A percentile compares a stretch with the other conserved stretches of the same genome.
These are phyloP conservation scores for Orychophragmus violaceus DNA, from an alignment of 345 rosid genomes.

Conservation along the genomic window DNA sequence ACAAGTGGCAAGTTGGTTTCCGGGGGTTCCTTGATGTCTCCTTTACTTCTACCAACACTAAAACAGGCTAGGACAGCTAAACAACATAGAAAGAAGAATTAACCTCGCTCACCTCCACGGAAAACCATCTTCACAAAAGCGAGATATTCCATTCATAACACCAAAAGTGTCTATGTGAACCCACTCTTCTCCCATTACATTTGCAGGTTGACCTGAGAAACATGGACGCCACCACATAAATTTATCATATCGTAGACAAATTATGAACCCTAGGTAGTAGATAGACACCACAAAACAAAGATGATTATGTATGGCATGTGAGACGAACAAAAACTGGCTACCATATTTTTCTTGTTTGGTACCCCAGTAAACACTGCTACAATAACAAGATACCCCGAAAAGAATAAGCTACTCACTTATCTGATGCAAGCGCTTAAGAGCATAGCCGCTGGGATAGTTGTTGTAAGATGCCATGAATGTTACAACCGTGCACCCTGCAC, in stretches of 20 bases:
- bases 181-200: constrained; percentile 48
- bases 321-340: constrained; percentile 1
- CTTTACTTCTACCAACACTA: background rate
- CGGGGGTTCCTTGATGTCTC: background rate
- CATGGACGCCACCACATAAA: constrained; percentile 3
- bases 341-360: constrained; percentile 7
- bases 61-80: background rate
- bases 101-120: constrained; percentile 91
- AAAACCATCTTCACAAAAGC: constrained; percentile 66
- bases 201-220: constrained; percentile 43
- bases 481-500: constrained; percentile 76
- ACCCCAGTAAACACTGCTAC: background rate
- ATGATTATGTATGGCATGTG: background rate
- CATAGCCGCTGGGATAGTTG: constrained; percentile 89
- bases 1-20: background rate
- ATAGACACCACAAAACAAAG: constrained; percentile 7
- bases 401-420: constrained; percentile 46
- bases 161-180: constrained; percentile 86
- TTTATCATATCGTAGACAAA: background rate
- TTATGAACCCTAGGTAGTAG: background rate
- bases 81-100: constrained; percentile 2
- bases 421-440: constrained; percentile 68
- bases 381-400: constrained; percentile 1
- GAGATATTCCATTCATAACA: constrained; percentile 96
- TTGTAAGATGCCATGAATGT: constrained; percentile 78